phyloP scores from a whole-genome alignment of 2,329 filamentous ascomycete genomes.

The Diplodia mutila region DNA sequence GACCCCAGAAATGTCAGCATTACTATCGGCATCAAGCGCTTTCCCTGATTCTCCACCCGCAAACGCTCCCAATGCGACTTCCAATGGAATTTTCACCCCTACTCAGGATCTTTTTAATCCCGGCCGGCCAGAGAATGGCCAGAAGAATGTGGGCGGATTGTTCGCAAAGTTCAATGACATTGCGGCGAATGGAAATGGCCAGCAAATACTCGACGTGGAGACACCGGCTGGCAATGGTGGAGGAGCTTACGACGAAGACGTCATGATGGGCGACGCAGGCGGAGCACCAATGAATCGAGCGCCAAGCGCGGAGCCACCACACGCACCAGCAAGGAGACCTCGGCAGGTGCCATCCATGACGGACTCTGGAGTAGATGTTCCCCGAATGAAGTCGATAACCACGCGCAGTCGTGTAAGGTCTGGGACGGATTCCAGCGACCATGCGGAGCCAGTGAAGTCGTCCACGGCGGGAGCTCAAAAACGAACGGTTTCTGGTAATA shows the following conservation, averaged over 20 bases:
- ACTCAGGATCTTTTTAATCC: constrained; percentile 52
- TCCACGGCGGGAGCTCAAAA: constrained; percentile 65
- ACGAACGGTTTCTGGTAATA: constrained; percentile 87
- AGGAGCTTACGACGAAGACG: constrained; percentile 47
- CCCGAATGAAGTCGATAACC: constrained; percentile 45
- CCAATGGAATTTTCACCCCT: constrained; percentile 34
- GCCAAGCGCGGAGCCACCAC: constrained; percentile 48
- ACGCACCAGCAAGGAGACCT: constrained; percentile 51
- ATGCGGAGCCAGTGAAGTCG: constrained; percentile 43
- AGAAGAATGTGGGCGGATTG: constrained; percentile 40
- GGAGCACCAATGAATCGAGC: constrained; percentile 37
- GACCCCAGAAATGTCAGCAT: constrained; percentile 64
- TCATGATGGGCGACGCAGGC: constrained; percentile 45
- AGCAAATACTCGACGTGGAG: constrained; percentile 43
- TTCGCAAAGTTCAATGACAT: constrained; percentile 49
- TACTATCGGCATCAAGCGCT: constrained; percentile 45
- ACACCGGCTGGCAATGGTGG: constrained; percentile 52
- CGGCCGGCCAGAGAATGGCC: constrained; percentile 37
- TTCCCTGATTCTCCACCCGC: constrained; percentile 29
- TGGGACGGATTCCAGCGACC: constrained; percentile 45
- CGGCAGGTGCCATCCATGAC: constrained; percentile 41
- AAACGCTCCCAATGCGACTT: not conserved
- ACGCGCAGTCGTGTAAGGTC: constrained; percentile 45
- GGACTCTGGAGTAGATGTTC: constrained; percentile 38
- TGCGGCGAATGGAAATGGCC: constrained; percentile 31